Evolutionary conservation across 2,329 filamentous ascomycete genomes (phyloP).

Genomic region (Aspergillus fischeri): DNA sequence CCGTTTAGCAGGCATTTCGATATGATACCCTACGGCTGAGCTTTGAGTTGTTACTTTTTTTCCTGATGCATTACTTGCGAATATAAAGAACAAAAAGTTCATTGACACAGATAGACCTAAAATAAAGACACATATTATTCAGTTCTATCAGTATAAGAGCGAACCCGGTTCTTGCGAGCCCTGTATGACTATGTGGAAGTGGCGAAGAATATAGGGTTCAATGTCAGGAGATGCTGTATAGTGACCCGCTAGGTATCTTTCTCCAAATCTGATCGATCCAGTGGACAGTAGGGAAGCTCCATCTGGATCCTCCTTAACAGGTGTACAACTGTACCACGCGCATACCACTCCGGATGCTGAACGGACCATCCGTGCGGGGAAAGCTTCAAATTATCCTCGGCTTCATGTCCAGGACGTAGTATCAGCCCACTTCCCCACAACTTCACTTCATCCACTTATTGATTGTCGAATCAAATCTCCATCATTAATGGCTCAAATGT

Average conservation of each 20-base stretch:
- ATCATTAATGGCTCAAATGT: not conserved
- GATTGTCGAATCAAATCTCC: not conserved
- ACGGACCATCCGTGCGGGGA: slow-evolving; percentile 19
- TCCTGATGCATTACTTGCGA: not conserved
- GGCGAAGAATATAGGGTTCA: not conserved
- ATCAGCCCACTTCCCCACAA: not conserved
- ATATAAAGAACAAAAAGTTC: not conserved
- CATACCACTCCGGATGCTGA: not conserved
- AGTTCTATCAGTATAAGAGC: not conserved
- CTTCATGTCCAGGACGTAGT: not conserved
- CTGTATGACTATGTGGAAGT: not conserved
- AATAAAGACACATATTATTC: not conserved
- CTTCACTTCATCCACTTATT: not conserved
- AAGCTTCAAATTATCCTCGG: slow-evolving; percentile 17
- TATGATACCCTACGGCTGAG: slow-evolving; percentile 42
- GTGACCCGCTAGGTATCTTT: too few relatives aligned
- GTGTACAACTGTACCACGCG: not conserved
- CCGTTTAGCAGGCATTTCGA: slow-evolving; percentile 41
- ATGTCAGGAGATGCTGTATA: too few relatives aligned
- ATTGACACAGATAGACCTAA: not conserved
- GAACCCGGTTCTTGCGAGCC: too few relatives aligned
- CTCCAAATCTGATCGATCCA: not conserved
- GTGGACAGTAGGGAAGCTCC: not conserved
- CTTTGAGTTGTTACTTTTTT: slow-evolving; percentile 25
- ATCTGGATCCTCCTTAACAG: too few relatives aligned